Evolutionary conservation across 2,329 filamentous ascomycete genomes (phyloP), one percentile per base, ranked within the genome.

Genomic region (Exophiala spinifera): DNA sequence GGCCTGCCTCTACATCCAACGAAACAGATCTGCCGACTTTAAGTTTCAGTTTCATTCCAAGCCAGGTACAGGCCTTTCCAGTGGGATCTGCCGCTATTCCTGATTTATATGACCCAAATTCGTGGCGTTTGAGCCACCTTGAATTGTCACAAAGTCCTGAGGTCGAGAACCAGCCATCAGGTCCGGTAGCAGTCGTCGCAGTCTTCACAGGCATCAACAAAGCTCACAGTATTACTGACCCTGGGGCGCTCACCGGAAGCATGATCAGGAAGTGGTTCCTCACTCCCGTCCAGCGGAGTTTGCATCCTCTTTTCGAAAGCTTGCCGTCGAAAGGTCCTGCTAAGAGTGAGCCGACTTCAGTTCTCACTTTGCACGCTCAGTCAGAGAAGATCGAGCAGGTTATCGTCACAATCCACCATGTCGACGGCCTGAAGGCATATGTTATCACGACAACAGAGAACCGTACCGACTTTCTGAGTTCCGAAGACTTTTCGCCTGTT

Each of bases 191-290:
- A 34, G 77, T 96, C 17, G 69, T 96, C 31, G 85, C 87, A 0
- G 80, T 91, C 25, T 89, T 90, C 56, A 87, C 87, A 8, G 80
- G 80, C 64, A 70, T 79, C 49, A 79, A 78, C 51, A 71, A 72
- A 59, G 74, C 76, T 51, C 77, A 74, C 61, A 72, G 72, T 49
- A 72, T 72, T 49, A 78, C 78, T 25, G 78, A 85, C 25, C 84
- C 81, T 49, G 78, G 80, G 39, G 83, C 85, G 60, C 82, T 85
- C 28, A 75, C 82, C 0, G 83, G 87, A 62, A 95, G 86, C 62
- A 81, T 91, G 37, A 78, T 97, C 58, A 85, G 90, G 59, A 82
- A 87, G 58, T 97, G 92, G 92, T 86, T 94, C 62, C 69, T 92
- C 8, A 78, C 80, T 28, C 83, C 88, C 28, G 78, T 82, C 45